Percentiles rank a stretch among this genome's conserved stretches.
Conservation (phyloP, 345 rosid genomes). For the Gossypium stocksii region DNA sequence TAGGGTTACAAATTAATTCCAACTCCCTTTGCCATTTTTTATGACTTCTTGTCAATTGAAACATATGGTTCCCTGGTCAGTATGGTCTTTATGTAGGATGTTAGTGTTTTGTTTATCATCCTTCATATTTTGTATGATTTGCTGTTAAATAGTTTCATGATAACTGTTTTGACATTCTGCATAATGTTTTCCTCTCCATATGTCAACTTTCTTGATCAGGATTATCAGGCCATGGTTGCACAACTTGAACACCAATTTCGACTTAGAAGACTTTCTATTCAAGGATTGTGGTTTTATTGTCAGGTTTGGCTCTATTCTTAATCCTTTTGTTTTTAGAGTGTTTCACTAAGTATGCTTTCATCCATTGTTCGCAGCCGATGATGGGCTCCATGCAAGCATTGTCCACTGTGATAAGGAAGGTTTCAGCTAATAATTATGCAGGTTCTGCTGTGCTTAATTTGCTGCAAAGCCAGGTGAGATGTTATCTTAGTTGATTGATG, state of each 20-base stretch:
- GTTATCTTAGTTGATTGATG: neutral
- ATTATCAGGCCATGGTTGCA: slow-evolving; percentile 90
- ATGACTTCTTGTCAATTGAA: neutral
- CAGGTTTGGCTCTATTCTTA: slow-evolving; percentile 52
- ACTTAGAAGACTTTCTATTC: slow-evolving; percentile 90
- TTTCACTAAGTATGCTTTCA: slow-evolving; percentile 19
- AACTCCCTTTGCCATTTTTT: neutral
- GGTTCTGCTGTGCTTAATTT: slow-evolving; percentile 97
- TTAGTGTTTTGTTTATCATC: neutral
- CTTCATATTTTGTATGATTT: neutral
- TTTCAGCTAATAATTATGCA: slow-evolving; percentile 58
- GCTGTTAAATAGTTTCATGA: neutral
- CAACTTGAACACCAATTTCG: slow-evolving; percentile 98
- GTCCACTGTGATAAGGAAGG: slow-evolving; percentile 71
- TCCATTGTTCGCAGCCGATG: slow-evolving; percentile 57
- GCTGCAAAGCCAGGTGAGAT: slow-evolving; percentile 82
- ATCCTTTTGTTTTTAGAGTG: slow-evolving; percentile 1
- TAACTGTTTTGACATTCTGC: neutral
- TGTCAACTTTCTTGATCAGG: slow-evolving; percentile 43
- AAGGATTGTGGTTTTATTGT: slow-evolving; percentile 98
- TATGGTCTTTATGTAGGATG: neutral
- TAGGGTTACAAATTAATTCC: neutral
- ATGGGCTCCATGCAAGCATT: slow-evolving; percentile 90
- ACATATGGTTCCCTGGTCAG: neutral
- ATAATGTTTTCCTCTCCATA: neutral